phyloP scores from a whole-genome alignment of 192 early-diverging fungal species.

The Backusella mclennaniae region DNA sequence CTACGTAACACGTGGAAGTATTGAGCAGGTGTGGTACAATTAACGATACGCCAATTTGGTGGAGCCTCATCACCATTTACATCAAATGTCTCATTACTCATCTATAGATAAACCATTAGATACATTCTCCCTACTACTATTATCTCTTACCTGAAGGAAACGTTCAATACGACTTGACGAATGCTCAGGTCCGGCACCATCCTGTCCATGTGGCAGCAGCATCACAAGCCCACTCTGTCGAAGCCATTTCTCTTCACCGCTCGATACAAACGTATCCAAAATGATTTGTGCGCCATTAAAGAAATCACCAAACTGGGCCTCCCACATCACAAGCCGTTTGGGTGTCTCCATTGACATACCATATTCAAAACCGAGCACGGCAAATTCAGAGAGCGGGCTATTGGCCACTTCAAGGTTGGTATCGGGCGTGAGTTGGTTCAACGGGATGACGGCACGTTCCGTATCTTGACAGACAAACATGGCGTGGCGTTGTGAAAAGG shows the following conservation, averaged over 20 bases:
- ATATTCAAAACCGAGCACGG: conserved; percentile 95
- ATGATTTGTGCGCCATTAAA: conserved; percentile 96
- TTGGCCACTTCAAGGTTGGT: conserved; percentile 73
- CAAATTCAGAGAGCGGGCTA: conserved; percentile 88
- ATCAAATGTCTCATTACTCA: conserved; percentile 80
- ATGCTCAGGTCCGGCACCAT: conserved; percentile 96
- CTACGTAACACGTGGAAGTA: conserved; percentile 95
- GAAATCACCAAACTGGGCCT: conserved; percentile 98
- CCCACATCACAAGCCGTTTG: conserved; percentile 89
- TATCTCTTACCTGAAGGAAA: conserved; percentile 73
- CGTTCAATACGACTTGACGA: conserved; percentile 89
- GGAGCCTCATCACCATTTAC: conserved; percentile 56
- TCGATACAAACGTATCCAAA: conserved; percentile 87
- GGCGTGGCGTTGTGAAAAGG: conserved; percentile 95
- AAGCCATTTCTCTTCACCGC: conserved; percentile 94
- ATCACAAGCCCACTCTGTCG: conserved; percentile 89
- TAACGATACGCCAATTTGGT: conserved; percentile 91
- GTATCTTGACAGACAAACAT: conserved; percentile 95
- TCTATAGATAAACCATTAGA: conserved; percentile 26
- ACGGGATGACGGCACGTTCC: conserved; percentile 81
- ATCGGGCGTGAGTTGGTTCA: conserved; percentile 58
- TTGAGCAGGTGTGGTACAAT: conserved; percentile 93
- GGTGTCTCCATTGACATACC: conserved; percentile 92
- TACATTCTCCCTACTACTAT: not conserved
- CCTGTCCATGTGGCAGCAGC: conserved; percentile 94